Evolutionary conservation across 169 alveolate genomes (phyloP).

Genomic region (Toxoplasma gondii): DNA sequence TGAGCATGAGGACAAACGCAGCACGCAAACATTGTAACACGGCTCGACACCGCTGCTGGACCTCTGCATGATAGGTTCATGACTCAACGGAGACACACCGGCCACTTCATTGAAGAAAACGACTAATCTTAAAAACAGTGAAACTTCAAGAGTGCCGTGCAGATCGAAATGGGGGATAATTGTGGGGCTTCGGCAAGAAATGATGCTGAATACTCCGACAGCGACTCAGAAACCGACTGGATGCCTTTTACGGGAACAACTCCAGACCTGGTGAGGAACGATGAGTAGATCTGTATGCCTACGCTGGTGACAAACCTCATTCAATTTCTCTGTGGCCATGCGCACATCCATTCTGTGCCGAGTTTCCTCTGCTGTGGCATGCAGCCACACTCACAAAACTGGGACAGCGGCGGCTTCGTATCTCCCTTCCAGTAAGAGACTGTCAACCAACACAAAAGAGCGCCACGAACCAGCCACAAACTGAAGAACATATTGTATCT

Average conservation of each 20-base stretch:
- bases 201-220: not conserved
- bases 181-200: not conserved
- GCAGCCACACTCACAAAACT: conserved; percentile 40
- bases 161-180: not conserved
- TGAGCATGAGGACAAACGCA: not conserved
- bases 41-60: not conserved
- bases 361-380: too few species aligned
- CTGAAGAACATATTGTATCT: not conserved
- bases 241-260: conserved; percentile 10
- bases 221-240: conserved; percentile 18
- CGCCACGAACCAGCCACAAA: not conserved
- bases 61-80: too few species aligned
- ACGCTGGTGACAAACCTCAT: not conserved
- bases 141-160: not conserved
- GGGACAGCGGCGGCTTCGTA: conserved; percentile 29
- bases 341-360: not conserved
- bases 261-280: conserved; percentile 22
- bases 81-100: too few species aligned
- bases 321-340: not conserved
- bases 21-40: not conserved
- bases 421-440: conserved; percentile 20
- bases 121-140: too few species aligned
- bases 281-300: not conserved
- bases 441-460: not conserved
- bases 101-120: too few species aligned